Conservation (phyloP, 177 flowering plant species). For the Telopea speciosissima region DNA sequence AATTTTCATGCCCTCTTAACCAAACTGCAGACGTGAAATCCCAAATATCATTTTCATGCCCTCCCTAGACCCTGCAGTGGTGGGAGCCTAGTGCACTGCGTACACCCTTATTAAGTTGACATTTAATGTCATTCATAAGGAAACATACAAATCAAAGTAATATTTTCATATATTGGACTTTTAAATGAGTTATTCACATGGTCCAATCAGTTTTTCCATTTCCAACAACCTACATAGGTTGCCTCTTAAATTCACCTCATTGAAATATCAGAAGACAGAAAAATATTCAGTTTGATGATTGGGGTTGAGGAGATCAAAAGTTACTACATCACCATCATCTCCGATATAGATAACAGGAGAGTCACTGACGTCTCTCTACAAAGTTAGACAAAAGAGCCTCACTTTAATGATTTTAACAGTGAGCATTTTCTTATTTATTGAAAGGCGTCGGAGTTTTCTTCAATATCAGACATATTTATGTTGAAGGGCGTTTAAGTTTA, state of each 20-base stretch:
- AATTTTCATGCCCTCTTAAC: too few species aligned
- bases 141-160: too few species aligned
- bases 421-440: too few species aligned
- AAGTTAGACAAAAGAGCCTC: neutral
- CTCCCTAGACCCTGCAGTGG: too few species aligned
- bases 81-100: too few species aligned
- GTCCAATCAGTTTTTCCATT: neutral
- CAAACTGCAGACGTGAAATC: too few species aligned
- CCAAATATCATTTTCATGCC: too few species aligned
- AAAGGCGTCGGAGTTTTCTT: too few species aligned
- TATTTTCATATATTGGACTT: neutral
- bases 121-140: too few species aligned
- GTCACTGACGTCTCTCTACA: neutral
- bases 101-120: too few species aligned
- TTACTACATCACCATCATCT: neutral
- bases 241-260: neutral
- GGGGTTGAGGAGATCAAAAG: neutral
- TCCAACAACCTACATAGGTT: neutral
- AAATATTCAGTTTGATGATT: neutral
- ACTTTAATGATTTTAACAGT: neutral
- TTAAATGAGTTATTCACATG: neutral
- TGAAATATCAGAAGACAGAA: neutral
- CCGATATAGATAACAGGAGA: neutral
- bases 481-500: too few species aligned
- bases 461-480: too few species aligned